Evolutionary conservation across 371 early-diverging fungal genomes (phyloP).

Genomic region (Umbelopsis sp.): DNA sequence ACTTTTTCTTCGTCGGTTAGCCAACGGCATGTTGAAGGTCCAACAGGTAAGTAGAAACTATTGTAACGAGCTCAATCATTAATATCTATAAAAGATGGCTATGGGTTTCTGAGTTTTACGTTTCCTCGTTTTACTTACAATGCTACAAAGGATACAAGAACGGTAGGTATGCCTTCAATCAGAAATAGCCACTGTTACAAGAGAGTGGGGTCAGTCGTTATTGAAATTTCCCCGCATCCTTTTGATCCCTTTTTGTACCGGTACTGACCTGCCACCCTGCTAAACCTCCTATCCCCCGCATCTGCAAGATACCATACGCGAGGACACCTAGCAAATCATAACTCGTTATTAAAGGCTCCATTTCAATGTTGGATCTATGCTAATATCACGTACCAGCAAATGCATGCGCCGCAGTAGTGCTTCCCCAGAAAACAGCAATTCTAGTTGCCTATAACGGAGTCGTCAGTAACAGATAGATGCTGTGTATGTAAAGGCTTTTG

Average conservation of each 20-base stretch:
- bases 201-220: neutral
- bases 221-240: neutral
- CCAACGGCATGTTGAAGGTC: slow-evolving; percentile 39
- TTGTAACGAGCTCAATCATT: neutral
- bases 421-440: slow-evolving; percentile 53
- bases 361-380: neutral
- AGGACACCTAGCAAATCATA: slow-evolving; percentile 38
- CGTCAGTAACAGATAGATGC: neutral
- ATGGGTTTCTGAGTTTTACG: no score
- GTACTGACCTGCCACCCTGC: slow-evolving; percentile 40
- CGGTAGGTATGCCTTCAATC: slow-evolving; percentile 53
- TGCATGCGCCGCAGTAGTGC: slow-evolving; percentile 52
- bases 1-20: slow-evolving; percentile 36
- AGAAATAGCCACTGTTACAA: slow-evolving; percentile 44
- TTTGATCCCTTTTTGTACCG: neutral
- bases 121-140: slow-evolving; percentile 26
- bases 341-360: neutral
- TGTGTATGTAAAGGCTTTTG: neutral
- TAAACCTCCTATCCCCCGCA: slow-evolving; percentile 41
- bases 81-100: neutral
- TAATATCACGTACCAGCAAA: neutral
- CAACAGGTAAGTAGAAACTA: slow-evolving; percentile 46
- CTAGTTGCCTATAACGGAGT: slow-evolving; percentile 32
- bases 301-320: slow-evolving; percentile 46
- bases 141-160: slow-evolving; percentile 38